Base-by-base conservation (phyloP, 768 basidiomycete genomes). In the Amanita jacksonii region DNA sequence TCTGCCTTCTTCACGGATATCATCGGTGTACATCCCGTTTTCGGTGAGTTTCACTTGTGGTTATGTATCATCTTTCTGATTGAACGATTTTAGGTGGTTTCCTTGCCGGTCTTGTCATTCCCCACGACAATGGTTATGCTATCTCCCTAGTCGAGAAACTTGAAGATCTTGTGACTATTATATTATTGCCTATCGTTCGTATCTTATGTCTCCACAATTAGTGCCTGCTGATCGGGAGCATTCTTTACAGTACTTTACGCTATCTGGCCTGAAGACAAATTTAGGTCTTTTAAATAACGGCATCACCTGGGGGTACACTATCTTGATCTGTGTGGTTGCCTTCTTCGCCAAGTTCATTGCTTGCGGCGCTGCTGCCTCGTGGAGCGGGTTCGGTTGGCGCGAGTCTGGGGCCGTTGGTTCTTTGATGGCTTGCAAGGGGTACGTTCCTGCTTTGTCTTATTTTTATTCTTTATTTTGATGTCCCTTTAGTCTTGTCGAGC, bases 361-460 rank as follows among this genome's bases (percentile, higher is more conserved):
- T 2, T 89, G 85, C 55, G 74, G 70, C 4, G 52, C 58, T 6
- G 67, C 78, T 0, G 85, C 89, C 4, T 72, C 68, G 48, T 39
- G 62, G 1, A 65, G 65, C 32, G 83, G 83, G 0, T 93, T 85
- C 65, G 76, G 69, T 32, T 69, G 64, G 62, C 71, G 91, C n/a
- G 90, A 93, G 60, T 67, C 79, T 1, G 77, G 79, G 18, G 87
- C 90, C 4, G 81, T 93, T 46, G 91, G 91, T 3, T 72, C 81
- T 39, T 62, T 96, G 19, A 96, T 96, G 91, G 78, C 77, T 59
- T 90, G 87, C 66, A 88, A 94, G 64, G 88, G 87, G 82, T 83
- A 47, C 37, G 73, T 62, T 15, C 3, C 10, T 34, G 27, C 30
- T 46, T 15, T 24, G 24, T 9, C 25, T 18, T 20, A 9, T 20